Conservation (phyloP, 148 eudicot genomes). For the Spergularia bocconei region DNA sequence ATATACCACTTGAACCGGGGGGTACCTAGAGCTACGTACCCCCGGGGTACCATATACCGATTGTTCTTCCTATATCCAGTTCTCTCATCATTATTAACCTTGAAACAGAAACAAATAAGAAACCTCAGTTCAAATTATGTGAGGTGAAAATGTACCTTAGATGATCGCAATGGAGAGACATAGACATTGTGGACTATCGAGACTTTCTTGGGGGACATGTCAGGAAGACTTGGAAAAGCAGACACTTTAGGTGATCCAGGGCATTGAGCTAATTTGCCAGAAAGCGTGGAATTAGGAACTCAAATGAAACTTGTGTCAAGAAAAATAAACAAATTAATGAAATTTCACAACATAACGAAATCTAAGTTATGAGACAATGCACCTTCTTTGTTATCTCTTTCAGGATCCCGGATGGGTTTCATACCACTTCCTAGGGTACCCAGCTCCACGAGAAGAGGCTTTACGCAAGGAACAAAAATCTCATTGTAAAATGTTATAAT, state of each 20-base stretch:
- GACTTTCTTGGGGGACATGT: constrained; percentile 97
- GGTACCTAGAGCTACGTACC: too few relatives aligned
- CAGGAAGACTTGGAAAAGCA: constrained; percentile 87
- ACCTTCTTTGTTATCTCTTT: constrained; percentile 52
- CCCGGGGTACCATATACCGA: too few relatives aligned
- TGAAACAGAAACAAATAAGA: not conserved
- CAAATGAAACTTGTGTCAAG: not conserved
- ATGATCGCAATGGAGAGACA: constrained; percentile 89
- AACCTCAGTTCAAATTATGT: not conserved
- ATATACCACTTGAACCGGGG: too few relatives aligned
- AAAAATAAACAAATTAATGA: too few relatives aligned
- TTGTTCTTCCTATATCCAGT: not conserved
- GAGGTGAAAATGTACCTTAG: constrained; percentile 59
- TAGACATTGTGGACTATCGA: constrained; percentile 81
- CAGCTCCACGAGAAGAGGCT: constrained; percentile 84
- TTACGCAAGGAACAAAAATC: constrained; percentile 75
- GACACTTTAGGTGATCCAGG: constrained; percentile 83
- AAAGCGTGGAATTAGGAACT: constrained; percentile 5
- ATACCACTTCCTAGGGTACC: constrained; percentile 46
- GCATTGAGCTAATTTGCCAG: constrained; percentile 50
- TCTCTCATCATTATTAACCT: constrained; percentile 3
- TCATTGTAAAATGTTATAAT: constrained; percentile 95
- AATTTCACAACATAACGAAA: too few relatives aligned
- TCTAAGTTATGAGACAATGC: constrained; percentile 8
- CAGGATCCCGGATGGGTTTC: constrained; percentile 42